These are phyloP conservation scores for Chaetomidium leptoderma DNA, from an alignment of 495 filamentous ascomycete genomes.

Conservation along the genomic window DNA sequence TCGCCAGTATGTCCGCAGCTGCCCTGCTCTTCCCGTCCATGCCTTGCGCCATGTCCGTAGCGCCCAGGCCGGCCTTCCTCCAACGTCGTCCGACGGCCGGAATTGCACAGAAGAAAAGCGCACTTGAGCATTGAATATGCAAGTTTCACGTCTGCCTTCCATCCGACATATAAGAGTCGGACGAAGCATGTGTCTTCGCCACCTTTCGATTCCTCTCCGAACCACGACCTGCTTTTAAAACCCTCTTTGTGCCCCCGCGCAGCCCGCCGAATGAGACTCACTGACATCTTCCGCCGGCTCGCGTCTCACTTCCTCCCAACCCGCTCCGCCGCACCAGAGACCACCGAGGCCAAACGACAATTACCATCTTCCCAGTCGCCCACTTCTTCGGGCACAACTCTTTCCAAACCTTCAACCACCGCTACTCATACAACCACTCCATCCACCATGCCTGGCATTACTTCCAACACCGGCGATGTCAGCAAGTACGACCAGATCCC, in stretches of 20 bases:
- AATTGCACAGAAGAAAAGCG: slow-evolving; percentile 8
- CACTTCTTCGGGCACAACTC: slow-evolving; percentile 19
- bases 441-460: slow-evolving; percentile 39
- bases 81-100: slow-evolving; percentile 43
- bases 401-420: slow-evolving; percentile 4
- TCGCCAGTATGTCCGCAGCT: slow-evolving; percentile 1
- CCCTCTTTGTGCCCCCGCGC: neutral
- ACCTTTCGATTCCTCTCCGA: neutral
- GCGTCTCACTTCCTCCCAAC: slow-evolving; percentile 26
- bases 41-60: slow-evolving; percentile 33
- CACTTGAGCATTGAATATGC: neutral
- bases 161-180: neutral
- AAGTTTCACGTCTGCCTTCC: neutral
- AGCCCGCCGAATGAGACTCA: slow-evolving; percentile 21
- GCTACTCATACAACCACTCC: slow-evolving; percentile 4
- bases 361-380: neutral
- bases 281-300: slow-evolving; percentile 27
- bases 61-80: slow-evolving; percentile 42
- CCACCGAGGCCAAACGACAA: slow-evolving; percentile 18
- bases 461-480: slow-evolving; percentile 14
- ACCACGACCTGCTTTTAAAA: neutral
- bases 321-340: slow-evolving; percentile 21
- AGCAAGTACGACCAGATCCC: slow-evolving; percentile 45
- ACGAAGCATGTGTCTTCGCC: neutral
- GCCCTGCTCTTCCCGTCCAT: neutral